Evolutionary conservation across 176 grass and related monocot genomes (phyloP).

Genomic region (Musa schizocarpa): DNA sequence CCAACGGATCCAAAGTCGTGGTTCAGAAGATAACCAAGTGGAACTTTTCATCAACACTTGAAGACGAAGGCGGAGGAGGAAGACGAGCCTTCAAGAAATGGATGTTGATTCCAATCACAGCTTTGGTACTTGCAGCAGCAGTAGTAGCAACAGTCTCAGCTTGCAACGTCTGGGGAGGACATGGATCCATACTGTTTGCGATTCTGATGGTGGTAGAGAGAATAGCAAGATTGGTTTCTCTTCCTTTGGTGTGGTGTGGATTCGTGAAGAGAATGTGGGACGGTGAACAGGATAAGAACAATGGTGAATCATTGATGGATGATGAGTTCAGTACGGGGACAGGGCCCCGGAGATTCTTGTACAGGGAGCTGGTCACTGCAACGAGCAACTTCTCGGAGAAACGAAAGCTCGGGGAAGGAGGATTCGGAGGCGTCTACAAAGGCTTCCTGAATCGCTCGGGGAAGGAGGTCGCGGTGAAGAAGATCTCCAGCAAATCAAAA

Average conservation of each 20-base stretch:
- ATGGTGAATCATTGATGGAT: not conserved
- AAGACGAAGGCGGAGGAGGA: not conserved
- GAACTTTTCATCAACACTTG: conserved; percentile 5
- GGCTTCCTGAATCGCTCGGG: not conserved
- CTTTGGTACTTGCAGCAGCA: not conserved
- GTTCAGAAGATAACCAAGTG: not conserved
- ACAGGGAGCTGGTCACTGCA: not conserved
- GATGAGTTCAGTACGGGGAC: conserved; percentile 3
- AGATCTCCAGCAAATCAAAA: not conserved
- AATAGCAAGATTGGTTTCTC: not conserved
- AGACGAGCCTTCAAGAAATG: not conserved
- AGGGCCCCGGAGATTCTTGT: conserved; percentile 1
- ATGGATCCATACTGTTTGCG: not conserved
- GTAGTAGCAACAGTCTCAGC: too few relatives aligned
- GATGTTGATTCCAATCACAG: not conserved
- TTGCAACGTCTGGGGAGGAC: not conserved
- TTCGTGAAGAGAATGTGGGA: not conserved
- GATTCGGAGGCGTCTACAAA: conserved; percentile 12
- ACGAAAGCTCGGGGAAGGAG: conserved; percentile 3
- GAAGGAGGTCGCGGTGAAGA: conserved; percentile 2
- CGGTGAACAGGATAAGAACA: not conserved
- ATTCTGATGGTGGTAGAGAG: not conserved
- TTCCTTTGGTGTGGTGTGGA: not conserved
- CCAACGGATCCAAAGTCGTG: not conserved
- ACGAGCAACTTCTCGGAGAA: conserved; percentile 9